These are phyloP conservation scores for Glutinoglossum americanum DNA, from an alignment of 495 filamentous ascomycete genomes.

Conservation along the genomic window DNA sequence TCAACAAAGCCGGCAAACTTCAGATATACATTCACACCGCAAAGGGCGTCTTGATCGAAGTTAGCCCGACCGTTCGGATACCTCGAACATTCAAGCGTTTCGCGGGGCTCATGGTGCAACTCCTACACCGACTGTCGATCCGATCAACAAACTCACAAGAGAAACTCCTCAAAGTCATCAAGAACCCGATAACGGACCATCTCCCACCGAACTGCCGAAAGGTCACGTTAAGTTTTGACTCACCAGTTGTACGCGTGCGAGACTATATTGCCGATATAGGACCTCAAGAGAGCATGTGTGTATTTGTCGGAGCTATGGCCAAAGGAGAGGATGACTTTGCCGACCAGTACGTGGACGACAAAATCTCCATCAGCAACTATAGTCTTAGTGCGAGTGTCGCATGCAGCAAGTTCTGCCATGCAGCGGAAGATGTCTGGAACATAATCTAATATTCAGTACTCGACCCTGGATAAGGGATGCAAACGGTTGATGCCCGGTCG, in stretches of 20 bases:
- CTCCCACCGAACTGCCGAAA: constrained; percentile 93
- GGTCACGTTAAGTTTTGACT: constrained; percentile 83
- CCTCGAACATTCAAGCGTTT: constrained; percentile 98
- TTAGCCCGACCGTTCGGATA: constrained; percentile 89
- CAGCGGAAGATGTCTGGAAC: constrained; percentile 89
- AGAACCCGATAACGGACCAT: constrained; percentile 93
- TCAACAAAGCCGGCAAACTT: constrained; percentile 93
- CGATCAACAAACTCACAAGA: constrained; percentile 89
- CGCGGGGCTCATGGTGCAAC: constrained; percentile 92
- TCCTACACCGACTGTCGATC: constrained; percentile 91
- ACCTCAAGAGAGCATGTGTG: constrained; percentile 77
- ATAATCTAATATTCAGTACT: constrained; percentile 38
- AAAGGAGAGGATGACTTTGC: constrained; percentile 93
- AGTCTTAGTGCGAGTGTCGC: constrained; percentile 91
- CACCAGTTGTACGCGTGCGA: constrained; percentile 60
- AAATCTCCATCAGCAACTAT: constrained; percentile 95
- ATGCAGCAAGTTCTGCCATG: constrained; percentile 98
- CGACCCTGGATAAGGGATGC: neutral
- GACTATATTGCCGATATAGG: constrained; percentile 68
- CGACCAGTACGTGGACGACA: constrained; percentile 82
- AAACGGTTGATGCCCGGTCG: neutral
- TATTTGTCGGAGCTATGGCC: constrained; percentile 96
- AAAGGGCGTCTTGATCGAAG: constrained; percentile 91
- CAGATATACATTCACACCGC: constrained; percentile 98
- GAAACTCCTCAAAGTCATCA: constrained; percentile 91